Percentiles rank a stretch among this genome's conserved stretches.
Conservation (phyloP, 225 moss, liverwort and hornwort genomes). For the Polytrichum commune region DNA sequence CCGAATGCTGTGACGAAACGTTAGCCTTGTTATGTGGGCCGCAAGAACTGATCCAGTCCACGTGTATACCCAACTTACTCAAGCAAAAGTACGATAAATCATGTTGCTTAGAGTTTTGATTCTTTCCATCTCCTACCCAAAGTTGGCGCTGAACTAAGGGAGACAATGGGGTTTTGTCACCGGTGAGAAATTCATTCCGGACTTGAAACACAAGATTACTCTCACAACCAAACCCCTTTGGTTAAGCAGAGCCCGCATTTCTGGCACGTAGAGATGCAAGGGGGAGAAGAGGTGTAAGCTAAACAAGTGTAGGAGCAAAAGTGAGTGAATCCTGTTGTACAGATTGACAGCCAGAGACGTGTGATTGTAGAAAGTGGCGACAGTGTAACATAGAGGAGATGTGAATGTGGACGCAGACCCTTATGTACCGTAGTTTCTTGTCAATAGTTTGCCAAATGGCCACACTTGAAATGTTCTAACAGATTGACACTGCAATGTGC, state of each 20-base stretch:
- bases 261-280: no score
- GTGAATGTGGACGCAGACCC: neutral
- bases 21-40: slow-evolving; percentile 78
- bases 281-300: no score
- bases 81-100: slow-evolving; percentile 32
- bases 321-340: no score
- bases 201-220: no score
- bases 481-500: no score
- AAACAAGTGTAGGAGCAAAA: no score
- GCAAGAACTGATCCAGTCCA: slow-evolving; percentile 23
- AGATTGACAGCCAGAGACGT: no score
- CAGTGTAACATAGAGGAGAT: slow-evolving; percentile 1
- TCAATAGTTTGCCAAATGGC: neutral
- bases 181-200: no score
- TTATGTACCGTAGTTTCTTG: slow-evolving; percentile 3
- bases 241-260: no score
- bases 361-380: neutral
- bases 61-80: slow-evolving; percentile 41
- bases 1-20: slow-evolving; percentile 16
- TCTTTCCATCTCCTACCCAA: neutral
- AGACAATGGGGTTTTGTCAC: no score
- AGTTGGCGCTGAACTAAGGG: no score
- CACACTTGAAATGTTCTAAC: neutral
- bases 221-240: no score
- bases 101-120: slow-evolving; percentile 42